phyloP scores from a whole-genome alignment of 2,329 filamentous ascomycete genomes.

The Hypoxylon sp. region DNA sequence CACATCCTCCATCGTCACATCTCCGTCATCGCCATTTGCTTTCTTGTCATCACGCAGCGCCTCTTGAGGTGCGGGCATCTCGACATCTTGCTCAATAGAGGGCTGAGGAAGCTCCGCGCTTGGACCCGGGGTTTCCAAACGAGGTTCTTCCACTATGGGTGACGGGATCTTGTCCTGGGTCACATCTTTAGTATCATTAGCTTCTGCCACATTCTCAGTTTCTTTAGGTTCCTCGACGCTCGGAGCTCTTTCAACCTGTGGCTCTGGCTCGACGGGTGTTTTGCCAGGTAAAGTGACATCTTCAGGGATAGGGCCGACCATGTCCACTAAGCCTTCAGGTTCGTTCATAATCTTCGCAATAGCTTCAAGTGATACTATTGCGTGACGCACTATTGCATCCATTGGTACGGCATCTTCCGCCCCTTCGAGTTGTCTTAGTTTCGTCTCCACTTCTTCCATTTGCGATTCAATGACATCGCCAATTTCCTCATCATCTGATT shows the following conservation, averaged over 20 bases:
- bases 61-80: conserved; percentile 39
- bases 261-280: conserved; percentile 40
- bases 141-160: conserved; percentile 31
- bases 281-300: conserved; percentile 48
- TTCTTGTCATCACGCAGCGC: conserved; percentile 34
- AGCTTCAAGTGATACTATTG: conserved; percentile 64
- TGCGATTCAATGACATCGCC: conserved; percentile 69
- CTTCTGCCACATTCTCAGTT: conserved; percentile 22
- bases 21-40: conserved; percentile 48
- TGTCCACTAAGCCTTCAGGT: conserved; percentile 59
- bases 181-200: conserved; percentile 23
- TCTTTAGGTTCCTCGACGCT: conserved; percentile 23
- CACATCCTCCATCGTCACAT: conserved; percentile 58
- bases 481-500: conserved; percentile 71
- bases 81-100: conserved; percentile 51
- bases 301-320: conserved; percentile 61
- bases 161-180: conserved; percentile 42
- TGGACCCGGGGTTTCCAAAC: conserved; percentile 19
- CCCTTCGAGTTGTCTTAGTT: conserved; percentile 63
- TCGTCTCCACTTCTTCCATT: conserved; percentile 66
- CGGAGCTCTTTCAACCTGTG: conserved; percentile 45
- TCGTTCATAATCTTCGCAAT: conserved; percentile 64
- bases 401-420: conserved; percentile 58
- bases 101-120: conserved; percentile 48
- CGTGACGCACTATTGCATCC: conserved; percentile 63